These are phyloP conservation scores for Citeromyces matritensis DNA, from an alignment of 805 yeast genomes.

Conservation along the genomic window DNA sequence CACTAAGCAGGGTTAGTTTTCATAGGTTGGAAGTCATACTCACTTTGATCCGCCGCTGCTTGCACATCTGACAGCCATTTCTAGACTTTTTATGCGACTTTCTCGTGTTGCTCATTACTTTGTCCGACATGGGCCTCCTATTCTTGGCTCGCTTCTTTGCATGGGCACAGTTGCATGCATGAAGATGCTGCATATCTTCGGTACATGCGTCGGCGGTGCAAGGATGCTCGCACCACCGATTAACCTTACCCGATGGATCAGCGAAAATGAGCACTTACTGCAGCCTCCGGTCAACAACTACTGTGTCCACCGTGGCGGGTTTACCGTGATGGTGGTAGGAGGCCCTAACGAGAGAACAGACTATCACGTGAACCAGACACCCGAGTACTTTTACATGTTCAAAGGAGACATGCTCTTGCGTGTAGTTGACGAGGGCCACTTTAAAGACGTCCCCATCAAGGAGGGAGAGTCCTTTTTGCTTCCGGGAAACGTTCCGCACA, in stretches of 20 bases:
- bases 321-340: constrained; percentile 89
- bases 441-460: constrained; percentile 56
- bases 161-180: too few species aligned
- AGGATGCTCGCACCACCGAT: constrained; percentile 54
- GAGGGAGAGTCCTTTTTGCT: constrained; percentile 86
- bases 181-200: not conserved
- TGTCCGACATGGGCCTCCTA: too few species aligned
- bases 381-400: constrained; percentile 83
- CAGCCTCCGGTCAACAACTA: constrained; percentile 89
- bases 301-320: constrained; percentile 84
- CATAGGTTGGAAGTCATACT: constrained; percentile 2
- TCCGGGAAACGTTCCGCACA: constrained; percentile 79
- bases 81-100: constrained; percentile 11
- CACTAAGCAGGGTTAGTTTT: constrained; percentile 6
- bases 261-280: constrained; percentile 57
- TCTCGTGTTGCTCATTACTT: constrained; percentile 2
- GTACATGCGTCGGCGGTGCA: not conserved
- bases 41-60: constrained; percentile 10
- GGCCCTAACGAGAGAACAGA: constrained; percentile 94
- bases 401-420: constrained; percentile 76
- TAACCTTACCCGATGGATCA: constrained; percentile 68
- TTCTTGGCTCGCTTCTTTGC: too few species aligned
- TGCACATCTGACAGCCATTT: constrained; percentile 10
- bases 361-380: constrained; percentile 86
- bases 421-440: constrained; percentile 69